Base-by-base conservation (phyloP, 2,329 filamentous ascomycete species). In the Septoria linicola region DNA sequence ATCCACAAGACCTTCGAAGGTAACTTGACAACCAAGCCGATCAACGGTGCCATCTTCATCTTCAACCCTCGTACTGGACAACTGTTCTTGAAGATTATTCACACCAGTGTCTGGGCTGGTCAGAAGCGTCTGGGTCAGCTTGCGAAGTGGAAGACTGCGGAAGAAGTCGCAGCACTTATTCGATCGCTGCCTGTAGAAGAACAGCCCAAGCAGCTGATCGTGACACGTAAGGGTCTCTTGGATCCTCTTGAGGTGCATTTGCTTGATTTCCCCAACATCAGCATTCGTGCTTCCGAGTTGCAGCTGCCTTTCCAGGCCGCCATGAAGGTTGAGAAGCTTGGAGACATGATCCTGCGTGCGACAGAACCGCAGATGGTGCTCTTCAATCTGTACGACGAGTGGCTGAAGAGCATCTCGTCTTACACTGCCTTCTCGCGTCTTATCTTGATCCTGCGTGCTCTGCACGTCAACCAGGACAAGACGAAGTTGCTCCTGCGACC, bases 1-100 rank as follows among this genome's bases (percentile, higher is more conserved):
- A 99, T 99, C 58, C 93, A 99, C 79, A 99, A 99, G 82, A 99
- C 93, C 0, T 99, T 99, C 58, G 93, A 99, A 72, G 93, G 93
- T 64, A 99, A 99, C 69, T 78, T 99, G 81, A 99, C 93, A 0
- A 99, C 93, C 1, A 99, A 99, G 73, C 93, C 93, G 3, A 99
- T 99, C 79, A 99, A 99, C 70, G 93, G 93, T 68, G 93, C 95
- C 39, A 97, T 99, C 69, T 99, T 99, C 78, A 99, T 99, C 68
- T 97, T 99, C 82, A 99, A 99, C 70, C 93, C 95, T n/a, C 84
- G 92, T 52, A 99, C 93, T 45, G 93, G 93, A 43, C 93, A 99
- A 67, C 75, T 99, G 32, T 99, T 99, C 83, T 74, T 99, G 68
- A 99, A 99, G 80, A 97, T 99, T 63, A 99, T 99, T 61, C 95